Base-by-base conservation (phyloP, 345 rosid genomes). In the Gossypium ekmanianum region DNA sequence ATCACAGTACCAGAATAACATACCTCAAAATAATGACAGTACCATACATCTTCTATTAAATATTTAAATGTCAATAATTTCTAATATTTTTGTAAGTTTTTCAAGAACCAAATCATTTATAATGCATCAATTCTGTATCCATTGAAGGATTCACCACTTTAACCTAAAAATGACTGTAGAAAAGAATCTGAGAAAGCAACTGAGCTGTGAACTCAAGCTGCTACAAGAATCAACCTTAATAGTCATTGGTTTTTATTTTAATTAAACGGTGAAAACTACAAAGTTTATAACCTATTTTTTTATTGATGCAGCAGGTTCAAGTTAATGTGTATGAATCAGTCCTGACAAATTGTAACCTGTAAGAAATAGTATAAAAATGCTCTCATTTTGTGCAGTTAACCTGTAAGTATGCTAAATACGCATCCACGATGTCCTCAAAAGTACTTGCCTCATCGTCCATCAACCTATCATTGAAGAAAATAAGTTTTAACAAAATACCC, bases 361-460 rank as follows among this genome's bases (percentile, higher is more conserved):
- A 59, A 73, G 24, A 61, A 61, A 47, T 22, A n/a, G 55, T 20
- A 73, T 26, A 17, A 69, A 73, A 77, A 11, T 67, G 61, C 48
- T 43, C 59, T 59, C 68, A 54, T 12, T 11, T 58, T 29, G 20
- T 52, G 26, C 74, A 77, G 13, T 29, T 76, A 79, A 87, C 97
- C 89, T 96, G 99, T 86, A 93, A 79, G 81, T 88, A 84, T 20
- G 93, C 97, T 75, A 93, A 85, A 87, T 96, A 96, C 65, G 94
- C 93, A 81, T 93, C 99, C 71, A 96, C 77, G 45, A 88, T 88
- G 79, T 96, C 98, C 84, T 96, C 99, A 79, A 96, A 72, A 51
- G 93, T 79, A 72, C 85, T 88, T 64, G 84, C 86, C 79, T 85
- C 88, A 70, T 88, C 84, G 9, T 87, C 64, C 84, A 89, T 82